Evolutionary conservation across 768 basidiomycete genomes (phyloP), one percentile per base, ranked within the genome.

Genomic region (Leccinum arenicola): DNA sequence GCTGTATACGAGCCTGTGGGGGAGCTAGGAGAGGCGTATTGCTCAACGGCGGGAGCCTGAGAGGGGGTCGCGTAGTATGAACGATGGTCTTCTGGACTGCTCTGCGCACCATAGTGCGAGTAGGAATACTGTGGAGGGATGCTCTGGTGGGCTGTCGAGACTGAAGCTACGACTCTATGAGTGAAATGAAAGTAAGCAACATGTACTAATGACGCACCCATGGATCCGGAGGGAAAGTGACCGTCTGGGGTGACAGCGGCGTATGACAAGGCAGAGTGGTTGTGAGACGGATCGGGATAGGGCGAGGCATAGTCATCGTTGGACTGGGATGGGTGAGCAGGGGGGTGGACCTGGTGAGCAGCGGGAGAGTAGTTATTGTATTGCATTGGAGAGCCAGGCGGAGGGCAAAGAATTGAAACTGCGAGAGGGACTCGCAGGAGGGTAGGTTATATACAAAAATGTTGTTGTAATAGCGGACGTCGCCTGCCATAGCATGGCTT

Each of bases 401-500:
- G 53, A 56, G 58, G 52, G 50, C 25, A 40, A 9, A 45, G 43
- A 60, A 55, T 36, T 54, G 63, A 45, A 40, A 51, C 47, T 59
- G 54, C 58, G 35, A 61, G 58, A 57, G 58, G 57, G 52, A 27
- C 43, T 63, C 49, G 54, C 54, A 55, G 59, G 55, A 55, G 58
- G 59, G 52, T 60, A 53, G 62, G 61, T 74, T 73, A 71, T 73
- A 73, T 73, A 73, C 61, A 67, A 71, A 67, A 73, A 64, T 60
- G 56, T 59, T 61, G 64, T 63, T 68, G 67, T 74, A 68, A 68
- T 72, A 65, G 66, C 59, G 72, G 72, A 69, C 63, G 70, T 74
- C 69, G 72, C 66, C 72, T 74, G 68, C 64, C 67, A 70, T 61
- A 43, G 63, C 59, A 71, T 73, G 72, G 71, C 71, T 66, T 75